Base-by-base conservation (phyloP, 2,329 filamentous ascomycete genomes). In the Ascochyta lentis region DNA sequence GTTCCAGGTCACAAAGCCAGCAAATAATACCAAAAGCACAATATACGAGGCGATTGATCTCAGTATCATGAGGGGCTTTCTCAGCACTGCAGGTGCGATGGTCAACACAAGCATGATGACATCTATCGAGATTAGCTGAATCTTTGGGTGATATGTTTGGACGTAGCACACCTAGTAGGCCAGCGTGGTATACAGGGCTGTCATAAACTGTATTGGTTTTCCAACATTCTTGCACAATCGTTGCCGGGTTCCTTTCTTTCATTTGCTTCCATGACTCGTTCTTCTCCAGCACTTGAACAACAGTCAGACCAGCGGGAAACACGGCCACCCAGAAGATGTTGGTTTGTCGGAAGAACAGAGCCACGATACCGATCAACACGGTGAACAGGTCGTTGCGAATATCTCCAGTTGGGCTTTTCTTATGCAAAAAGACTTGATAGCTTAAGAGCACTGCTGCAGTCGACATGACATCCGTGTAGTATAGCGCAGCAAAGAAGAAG, bases 241-340 rank as follows among this genome's bases (percentile, higher is more conserved):
- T 16, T 43, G 16, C 38, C 23, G 41, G 1, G 10, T 12, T 16
- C 42, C 27, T 6, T n/a, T 48, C 12, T 15, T 15, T 22, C 40
- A 40, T 39, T 16, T 34, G 43, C 29, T 23, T 2, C 42, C 54
- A 4, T 31, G 29, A 13, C 29, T 31, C 29, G 29, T 59, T 59
- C 19, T 52, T 51, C 49, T 69, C 70, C 34, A 76, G 57, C 6
- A 62, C 57, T 24, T 72, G 60, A 6, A 76, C 51, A 7, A 72
- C 64, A n/a, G 69, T 60, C 3, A 77, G 64, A 2, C 83, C 87
- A 19, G 89, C 89, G 66, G 92, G 85, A 67, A 90, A 92, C 0
- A 93, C 80, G 1, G 91, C 89, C 0, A 93, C 88, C 95, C 95
- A 99, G 72, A 99, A 96, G 52, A 98, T 89, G 68, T 99, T 99